Conservation (phyloP, 2,329 filamentous ascomycete species). For the Trichoderma oligosporum region DNA sequence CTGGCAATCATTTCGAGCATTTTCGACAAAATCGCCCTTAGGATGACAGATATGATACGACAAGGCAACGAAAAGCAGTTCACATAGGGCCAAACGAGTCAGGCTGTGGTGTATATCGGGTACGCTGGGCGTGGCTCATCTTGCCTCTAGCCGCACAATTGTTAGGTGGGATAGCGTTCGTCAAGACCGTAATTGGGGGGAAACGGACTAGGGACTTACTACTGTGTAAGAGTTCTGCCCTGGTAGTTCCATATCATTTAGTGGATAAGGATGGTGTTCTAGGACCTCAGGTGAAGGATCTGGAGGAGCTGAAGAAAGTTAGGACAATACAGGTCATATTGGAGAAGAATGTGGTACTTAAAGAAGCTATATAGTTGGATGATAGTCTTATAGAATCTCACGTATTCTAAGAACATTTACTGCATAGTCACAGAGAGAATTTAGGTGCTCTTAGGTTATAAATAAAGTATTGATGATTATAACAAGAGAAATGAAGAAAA, state of each 20-base stretch:
- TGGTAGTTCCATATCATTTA: background rate
- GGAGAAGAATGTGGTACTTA: too few species aligned
- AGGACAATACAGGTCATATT: background rate
- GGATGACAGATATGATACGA: too few species aligned
- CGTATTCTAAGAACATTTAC: too few species aligned
- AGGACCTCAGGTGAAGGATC: background rate
- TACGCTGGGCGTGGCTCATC: constrained; percentile 1
- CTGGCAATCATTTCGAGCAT: too few species aligned
- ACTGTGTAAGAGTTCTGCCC: background rate
- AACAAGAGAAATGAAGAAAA: too few species aligned
- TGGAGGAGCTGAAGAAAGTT: background rate
- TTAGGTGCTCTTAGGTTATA: too few species aligned
- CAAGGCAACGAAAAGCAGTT: too few species aligned
- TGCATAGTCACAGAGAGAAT: too few species aligned
- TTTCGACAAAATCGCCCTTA: too few species aligned
- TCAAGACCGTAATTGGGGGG: background rate
- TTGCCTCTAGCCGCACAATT: background rate
- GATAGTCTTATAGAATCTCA: too few species aligned
- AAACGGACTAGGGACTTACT: background rate
- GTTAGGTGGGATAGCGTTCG: background rate
- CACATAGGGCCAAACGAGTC: background rate
- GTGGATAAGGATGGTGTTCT: background rate
- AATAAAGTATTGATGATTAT: too few species aligned
- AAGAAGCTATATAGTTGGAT: too few species aligned
- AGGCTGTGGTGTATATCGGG: background rate